Conservation (phyloP, 2,329 filamentous ascomycete species). For the Stachybotrys chartarum region DNA sequence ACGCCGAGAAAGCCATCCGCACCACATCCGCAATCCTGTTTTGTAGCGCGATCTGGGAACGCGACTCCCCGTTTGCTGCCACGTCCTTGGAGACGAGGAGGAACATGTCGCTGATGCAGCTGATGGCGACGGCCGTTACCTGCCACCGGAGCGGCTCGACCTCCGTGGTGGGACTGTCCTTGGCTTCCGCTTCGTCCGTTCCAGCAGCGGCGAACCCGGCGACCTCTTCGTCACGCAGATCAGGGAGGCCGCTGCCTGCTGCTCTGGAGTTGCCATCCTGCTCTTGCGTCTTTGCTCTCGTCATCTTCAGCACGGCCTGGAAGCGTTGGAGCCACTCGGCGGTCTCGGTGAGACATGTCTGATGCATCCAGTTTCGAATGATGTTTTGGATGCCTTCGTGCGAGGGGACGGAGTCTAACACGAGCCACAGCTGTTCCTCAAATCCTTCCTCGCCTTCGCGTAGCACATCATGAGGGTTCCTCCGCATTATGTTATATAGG, state of each 20-base stretch:
- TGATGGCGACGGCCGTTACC: constrained; percentile 88
- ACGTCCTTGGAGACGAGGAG: constrained; percentile 71
- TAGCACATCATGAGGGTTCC: constrained; percentile 78
- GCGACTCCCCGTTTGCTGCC: constrained; percentile 68
- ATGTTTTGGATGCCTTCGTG: constrained; percentile 81
- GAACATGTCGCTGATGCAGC: constrained; percentile 78
- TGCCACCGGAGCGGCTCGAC: constrained; percentile 94
- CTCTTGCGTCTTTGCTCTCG: constrained; percentile 58
- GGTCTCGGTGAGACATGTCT: constrained; percentile 76
- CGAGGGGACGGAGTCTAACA: constrained; percentile 68
- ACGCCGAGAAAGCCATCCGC: constrained; percentile 94
- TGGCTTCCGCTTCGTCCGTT: constrained; percentile 52
- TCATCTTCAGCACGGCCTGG: constrained; percentile 85
- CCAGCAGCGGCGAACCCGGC: constrained; percentile 83
- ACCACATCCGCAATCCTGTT: constrained; percentile 85
- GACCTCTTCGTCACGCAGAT: constrained; percentile 92
- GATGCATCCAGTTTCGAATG: constrained; percentile 86
- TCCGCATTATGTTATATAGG: constrained; percentile 90
- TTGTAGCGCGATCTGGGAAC: constrained; percentile 73
- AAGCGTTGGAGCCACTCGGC: constrained; percentile 82
- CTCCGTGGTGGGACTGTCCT: constrained; percentile 46
- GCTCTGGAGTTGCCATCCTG: constrained; percentile 37
- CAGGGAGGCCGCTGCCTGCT: constrained; percentile 50
- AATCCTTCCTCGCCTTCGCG: constrained; percentile 67
- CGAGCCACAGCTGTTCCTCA: constrained; percentile 87